phyloP scores from a whole-genome alignment of 208 protist genomes.

The Polymyxa betae region DNA sequence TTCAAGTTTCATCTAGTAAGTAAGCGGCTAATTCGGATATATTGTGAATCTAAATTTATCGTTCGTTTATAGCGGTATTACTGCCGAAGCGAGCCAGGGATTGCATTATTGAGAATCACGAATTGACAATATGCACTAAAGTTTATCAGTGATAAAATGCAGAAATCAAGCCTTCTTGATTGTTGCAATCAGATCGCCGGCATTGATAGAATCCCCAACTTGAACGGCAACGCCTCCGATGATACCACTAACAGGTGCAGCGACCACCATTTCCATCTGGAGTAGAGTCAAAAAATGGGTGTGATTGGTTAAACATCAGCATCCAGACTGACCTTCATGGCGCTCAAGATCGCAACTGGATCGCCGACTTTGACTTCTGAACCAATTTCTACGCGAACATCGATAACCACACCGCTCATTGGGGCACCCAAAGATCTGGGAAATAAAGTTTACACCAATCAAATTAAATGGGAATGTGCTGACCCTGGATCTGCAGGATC shows the following conservation, averaged over 20 bases:
- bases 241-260: conserved; percentile 61
- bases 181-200: conserved; percentile 51
- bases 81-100: too few relatives aligned
- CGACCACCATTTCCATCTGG: conserved; percentile 78
- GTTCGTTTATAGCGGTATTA: too few relatives aligned
- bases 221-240: conserved; percentile 43
- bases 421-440: conserved; percentile 67
- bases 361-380: conserved; percentile 41
- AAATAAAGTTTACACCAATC: neutral
- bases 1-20: neutral
- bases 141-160: neutral
- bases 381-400: conserved; percentile 64
- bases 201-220: conserved; percentile 53
- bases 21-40: neutral
- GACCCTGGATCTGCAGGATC: conserved; percentile 4
- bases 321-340: conserved; percentile 64
- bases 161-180: conserved; percentile 44
- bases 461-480: neutral
- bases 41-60: too few relatives aligned
- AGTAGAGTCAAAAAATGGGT: conserved; percentile 70
- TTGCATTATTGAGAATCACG: too few relatives aligned
- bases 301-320: conserved; percentile 65
- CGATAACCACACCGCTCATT: conserved; percentile 73
- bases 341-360: conserved; percentile 40
- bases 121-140: neutral